phyloP scores from a whole-genome alignment of 208 protist species.

The Herpetomonas tarakana region DNA sequence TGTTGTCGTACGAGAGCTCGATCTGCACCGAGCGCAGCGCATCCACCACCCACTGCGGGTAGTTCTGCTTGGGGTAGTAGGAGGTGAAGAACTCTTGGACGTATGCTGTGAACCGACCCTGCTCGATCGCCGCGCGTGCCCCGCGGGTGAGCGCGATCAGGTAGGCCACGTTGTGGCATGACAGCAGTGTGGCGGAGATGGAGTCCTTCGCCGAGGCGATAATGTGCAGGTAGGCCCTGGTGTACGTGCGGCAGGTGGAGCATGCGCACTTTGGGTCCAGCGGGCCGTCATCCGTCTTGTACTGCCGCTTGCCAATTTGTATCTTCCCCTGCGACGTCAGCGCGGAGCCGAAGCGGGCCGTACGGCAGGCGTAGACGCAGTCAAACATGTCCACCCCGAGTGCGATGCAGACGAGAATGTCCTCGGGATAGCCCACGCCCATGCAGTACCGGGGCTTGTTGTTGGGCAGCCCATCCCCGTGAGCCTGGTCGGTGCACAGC shows the following conservation, averaged over 20 bases:
- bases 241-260: slow-evolving; percentile 91
- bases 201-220: slow-evolving; percentile 84
- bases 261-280: slow-evolving; percentile 92
- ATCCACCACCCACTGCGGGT: slow-evolving; percentile 88
- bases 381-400: slow-evolving; percentile 99
- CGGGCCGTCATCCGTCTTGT: slow-evolving; percentile 65
- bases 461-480: slow-evolving; percentile 55
- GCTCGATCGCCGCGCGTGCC: slow-evolving; percentile 80
- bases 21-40: slow-evolving; percentile 82
- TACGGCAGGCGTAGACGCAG: slow-evolving; percentile 99
- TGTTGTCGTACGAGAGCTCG: slow-evolving; percentile 37
- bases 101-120: slow-evolving; percentile 77
- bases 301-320: slow-evolving; percentile 72
- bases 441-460: slow-evolving; percentile 98
- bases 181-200: slow-evolving; percentile 92
- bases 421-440: slow-evolving; percentile 98
- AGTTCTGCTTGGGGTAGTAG: slow-evolving; percentile 83
- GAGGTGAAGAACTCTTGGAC: slow-evolving; percentile 85
- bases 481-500: slow-evolving; percentile 75
- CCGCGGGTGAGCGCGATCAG: slow-evolving; percentile 92
- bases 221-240: slow-evolving; percentile 91
- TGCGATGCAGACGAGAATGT: slow-evolving; percentile 98
- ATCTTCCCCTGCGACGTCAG: slow-evolving; percentile 85
- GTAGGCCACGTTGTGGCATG: slow-evolving; percentile 98
- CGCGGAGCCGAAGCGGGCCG: slow-evolving; percentile 96